Conservation (phyloP, 2,329 filamentous ascomycete genomes). For the Didymella pomorum region DNA sequence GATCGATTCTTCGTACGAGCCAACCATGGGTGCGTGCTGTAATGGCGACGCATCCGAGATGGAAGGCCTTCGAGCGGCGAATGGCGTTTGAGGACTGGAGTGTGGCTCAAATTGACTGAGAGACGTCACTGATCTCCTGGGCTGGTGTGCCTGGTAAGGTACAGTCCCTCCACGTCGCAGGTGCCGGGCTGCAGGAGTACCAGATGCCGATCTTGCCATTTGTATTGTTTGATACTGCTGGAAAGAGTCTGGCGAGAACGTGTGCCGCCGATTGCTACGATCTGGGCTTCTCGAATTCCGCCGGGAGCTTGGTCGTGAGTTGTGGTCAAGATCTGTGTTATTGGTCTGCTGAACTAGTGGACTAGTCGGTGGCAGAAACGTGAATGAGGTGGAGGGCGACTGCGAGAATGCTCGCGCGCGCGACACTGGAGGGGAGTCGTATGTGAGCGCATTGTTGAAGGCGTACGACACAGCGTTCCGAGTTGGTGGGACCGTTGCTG, state of each 20-base stretch:
- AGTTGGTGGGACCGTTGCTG: conserved; percentile 41
- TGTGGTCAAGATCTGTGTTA: conserved; percentile 77
- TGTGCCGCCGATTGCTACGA: conserved; percentile 70
- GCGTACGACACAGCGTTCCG: conserved; percentile 28
- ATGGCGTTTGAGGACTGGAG: conserved; percentile 55
- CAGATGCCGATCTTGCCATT: conserved; percentile 40
- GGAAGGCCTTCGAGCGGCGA: conserved; percentile 71
- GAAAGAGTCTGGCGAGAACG: conserved; percentile 70
- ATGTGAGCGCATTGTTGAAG: conserved; percentile 24
- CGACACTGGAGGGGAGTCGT: conserved; percentile 46
- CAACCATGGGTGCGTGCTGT: conserved; percentile 94
- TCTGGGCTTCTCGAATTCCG: conserved; percentile 55
- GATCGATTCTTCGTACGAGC: conserved; percentile 97
- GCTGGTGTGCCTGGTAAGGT: conserved; percentile 80
- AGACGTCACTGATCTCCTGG: conserved; percentile 75
- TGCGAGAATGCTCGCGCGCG: conserved; percentile 55
- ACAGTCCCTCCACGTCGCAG: conserved; percentile 66
- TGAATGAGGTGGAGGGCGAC: conserved; percentile 79
- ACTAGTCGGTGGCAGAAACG: conserved; percentile 88
- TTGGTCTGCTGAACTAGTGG: conserved; percentile 89
- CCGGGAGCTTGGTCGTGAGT: conserved; percentile 53
- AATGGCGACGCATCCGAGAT: conserved; percentile 78
- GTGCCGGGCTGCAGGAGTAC: conserved; percentile 44
- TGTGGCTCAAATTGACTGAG: conserved; percentile 53
- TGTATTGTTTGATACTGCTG: conserved; percentile 58